A percentile compares a stretch with the other conserved stretches of the same genome.
Conservation (phyloP, 352 stramenopile species). For the Phytopythium mirpurense region DNA sequence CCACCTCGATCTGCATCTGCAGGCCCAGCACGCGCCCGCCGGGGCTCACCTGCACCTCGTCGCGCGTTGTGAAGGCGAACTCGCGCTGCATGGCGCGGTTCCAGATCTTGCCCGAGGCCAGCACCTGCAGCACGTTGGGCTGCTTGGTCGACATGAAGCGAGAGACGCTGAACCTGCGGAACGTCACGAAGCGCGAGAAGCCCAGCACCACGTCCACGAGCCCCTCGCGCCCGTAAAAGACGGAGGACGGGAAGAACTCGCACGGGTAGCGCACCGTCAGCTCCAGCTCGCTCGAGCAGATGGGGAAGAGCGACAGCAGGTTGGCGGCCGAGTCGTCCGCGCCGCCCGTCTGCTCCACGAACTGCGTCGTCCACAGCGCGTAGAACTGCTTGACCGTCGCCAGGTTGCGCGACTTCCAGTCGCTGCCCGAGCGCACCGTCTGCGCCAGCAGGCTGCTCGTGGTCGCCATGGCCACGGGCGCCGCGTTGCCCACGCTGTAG, state of each 20-base stretch:
- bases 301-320: conserved; percentile 70
- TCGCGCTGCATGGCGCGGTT: conserved; percentile 76
- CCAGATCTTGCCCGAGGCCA: conserved; percentile 71
- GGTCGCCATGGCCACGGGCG: conserved; percentile 7
- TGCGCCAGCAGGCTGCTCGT: conserved; percentile 41
- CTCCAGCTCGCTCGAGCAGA: conserved; percentile 78
- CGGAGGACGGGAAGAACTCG: conserved; percentile 69
- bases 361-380: conserved; percentile 69
- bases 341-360: conserved; percentile 51
- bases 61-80: conserved; percentile 78
- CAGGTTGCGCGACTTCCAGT: conserved; percentile 84
- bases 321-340: conserved; percentile 46
- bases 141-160: conserved; percentile 78
- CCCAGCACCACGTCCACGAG: conserved; percentile 74
- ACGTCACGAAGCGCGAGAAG: conserved; percentile 69
- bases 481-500: conserved; percentile 3
- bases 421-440: conserved; percentile 66
- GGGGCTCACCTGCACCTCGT: conserved; percentile 73
- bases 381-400: conserved; percentile 84
- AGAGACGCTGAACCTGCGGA: conserved; percentile 64
- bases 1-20: conserved; percentile 84
- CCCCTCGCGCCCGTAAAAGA: conserved; percentile 77
- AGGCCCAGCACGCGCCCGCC: conserved; percentile 72
- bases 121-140: conserved; percentile 72
- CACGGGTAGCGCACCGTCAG: conserved; percentile 74